Percentiles rank a stretch among this genome's conserved stretches.
Evolutionary conservation across 768 basidiomycete species (phyloP).

Genomic region (Leucosporidium scottii): DNA sequence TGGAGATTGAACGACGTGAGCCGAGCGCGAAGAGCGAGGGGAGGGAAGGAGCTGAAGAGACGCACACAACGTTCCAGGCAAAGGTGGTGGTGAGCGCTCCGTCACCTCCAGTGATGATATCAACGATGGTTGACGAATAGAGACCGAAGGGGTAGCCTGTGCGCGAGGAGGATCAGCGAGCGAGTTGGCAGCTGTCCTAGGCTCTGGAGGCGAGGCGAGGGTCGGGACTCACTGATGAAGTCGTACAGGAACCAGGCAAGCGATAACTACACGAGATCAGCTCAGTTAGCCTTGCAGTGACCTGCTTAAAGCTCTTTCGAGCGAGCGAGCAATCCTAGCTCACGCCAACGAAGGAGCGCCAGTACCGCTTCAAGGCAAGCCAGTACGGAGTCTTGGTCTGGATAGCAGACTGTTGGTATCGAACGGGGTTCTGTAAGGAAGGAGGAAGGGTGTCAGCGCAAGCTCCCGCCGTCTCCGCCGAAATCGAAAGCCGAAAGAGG

Average conservation of each 20-base stretch:
- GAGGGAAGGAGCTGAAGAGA: conserved; percentile 60
- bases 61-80: conserved; percentile 50
- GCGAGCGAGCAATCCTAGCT: conserved; percentile 31
- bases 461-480: too few species aligned
- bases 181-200: too few species aligned
- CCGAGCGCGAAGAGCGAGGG: conserved; percentile 41
- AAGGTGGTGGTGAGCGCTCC: conserved; percentile 20
- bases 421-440: conserved; percentile 6
- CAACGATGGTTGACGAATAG: conserved; percentile 22
- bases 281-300: too few species aligned
- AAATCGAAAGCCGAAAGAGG: too few species aligned
- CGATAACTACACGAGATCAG: not conserved
- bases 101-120: conserved; percentile 23
- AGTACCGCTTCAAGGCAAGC: conserved; percentile 72
- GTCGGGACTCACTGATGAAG: conserved; percentile 10
- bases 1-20: conserved; percentile 45
- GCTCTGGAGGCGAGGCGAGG: conserved; percentile 67
- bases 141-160: not conserved
- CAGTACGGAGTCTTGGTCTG: not conserved
- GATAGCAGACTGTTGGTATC: not conserved
- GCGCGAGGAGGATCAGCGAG: not conserved
- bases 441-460: too few species aligned
- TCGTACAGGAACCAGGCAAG: conserved; percentile 35
- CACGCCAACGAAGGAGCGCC: conserved; percentile 57
- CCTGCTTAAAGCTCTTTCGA: conserved; percentile 61